Base-by-base conservation (phyloP, 192 early-diverging fungal species). In the Mortierella antarctica region DNA sequence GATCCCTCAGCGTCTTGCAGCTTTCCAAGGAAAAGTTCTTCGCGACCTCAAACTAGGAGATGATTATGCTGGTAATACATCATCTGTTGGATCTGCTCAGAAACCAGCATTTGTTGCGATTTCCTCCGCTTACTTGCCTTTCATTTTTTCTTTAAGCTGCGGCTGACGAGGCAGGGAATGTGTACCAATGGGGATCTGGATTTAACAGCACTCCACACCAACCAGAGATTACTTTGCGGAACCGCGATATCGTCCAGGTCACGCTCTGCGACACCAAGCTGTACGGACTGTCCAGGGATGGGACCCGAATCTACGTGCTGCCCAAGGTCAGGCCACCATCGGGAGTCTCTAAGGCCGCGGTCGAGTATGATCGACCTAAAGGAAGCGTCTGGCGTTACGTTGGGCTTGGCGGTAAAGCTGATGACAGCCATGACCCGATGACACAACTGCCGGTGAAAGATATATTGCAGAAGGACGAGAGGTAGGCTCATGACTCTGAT, bases 171-270 rank as follows among this genome's bases (percentile, higher is more conserved):
- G 54, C 82, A 44, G 84, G 84, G 51, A 73, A 79, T 50, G 67
- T 85, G 5, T 85, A 74, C 40, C 84, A 85, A 42, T 85, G 84
- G 84, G 84, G 84, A 6, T 39, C 63, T 42, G 73, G 80, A 63
- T 82, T 64, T 42, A 75, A 57, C 53, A 65, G 65, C 10, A 21
- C 31, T 6, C 52, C 74, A 17, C 79, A 82, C 48, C 45, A 55
- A 48, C 83, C 83, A 6, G 71, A 82, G 7, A 41, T 72, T 4
- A 84, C 83, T 3, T 51, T 85, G 6, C 52, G 17, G 57, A 72
- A 82, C 58, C 62, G 79, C 49, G 63, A 85, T 54, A 85, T 85
- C 49, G 23, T 54, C 0, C 57, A 57, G 20, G 74, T 85, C 7
- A 57, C 84, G 2, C 58, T 80, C 42, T 62, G 77, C 42, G 77